Evolutionary conservation across 2,329 filamentous ascomycete genomes (phyloP).

Genomic region (Diatrype stigma): DNA sequence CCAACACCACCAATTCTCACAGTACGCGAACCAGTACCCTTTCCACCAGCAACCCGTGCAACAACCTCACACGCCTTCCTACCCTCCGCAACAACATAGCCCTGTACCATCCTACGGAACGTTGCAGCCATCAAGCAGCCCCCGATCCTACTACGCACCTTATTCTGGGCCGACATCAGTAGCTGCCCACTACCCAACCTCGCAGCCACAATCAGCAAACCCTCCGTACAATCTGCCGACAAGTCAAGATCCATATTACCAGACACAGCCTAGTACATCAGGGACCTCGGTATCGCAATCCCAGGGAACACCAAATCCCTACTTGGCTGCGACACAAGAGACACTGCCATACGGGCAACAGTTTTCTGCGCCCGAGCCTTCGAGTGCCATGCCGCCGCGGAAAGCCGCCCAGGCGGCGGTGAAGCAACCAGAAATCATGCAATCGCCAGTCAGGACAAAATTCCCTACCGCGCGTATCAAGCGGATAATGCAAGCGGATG

Average conservation of each 20-base stretch:
- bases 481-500: slow-evolving; percentile 98
- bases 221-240: background rate
- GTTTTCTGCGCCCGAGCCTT: slow-evolving; percentile 9
- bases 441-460: slow-evolving; percentile 82
- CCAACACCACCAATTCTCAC: slow-evolving; percentile 7
- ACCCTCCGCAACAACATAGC: slow-evolving; percentile 7
- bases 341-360: slow-evolving; percentile 19
- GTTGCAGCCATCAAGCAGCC: slow-evolving; percentile 8
- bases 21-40: slow-evolving; percentile 10
- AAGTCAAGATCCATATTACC: slow-evolving; percentile 1
- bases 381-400: slow-evolving; percentile 35
- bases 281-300: slow-evolving; percentile 8
- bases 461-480: slow-evolving; percentile 98
- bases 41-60: slow-evolving; percentile 20
- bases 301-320: background rate
- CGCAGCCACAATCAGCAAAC: slow-evolving; percentile 7
- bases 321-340: slow-evolving; percentile 1
- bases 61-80: slow-evolving; percentile 13
- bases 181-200: slow-evolving; percentile 10
- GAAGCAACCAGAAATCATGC: slow-evolving; percentile 43
- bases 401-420: slow-evolving; percentile 32
- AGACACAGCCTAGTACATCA: background rate
- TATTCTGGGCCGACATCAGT: slow-evolving; percentile 18
- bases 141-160: slow-evolving; percentile 20
- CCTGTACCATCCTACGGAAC: slow-evolving; percentile 1